Base-by-base conservation (phyloP, 176 grass and related monocot species). In the Musa acuminata region DNA sequence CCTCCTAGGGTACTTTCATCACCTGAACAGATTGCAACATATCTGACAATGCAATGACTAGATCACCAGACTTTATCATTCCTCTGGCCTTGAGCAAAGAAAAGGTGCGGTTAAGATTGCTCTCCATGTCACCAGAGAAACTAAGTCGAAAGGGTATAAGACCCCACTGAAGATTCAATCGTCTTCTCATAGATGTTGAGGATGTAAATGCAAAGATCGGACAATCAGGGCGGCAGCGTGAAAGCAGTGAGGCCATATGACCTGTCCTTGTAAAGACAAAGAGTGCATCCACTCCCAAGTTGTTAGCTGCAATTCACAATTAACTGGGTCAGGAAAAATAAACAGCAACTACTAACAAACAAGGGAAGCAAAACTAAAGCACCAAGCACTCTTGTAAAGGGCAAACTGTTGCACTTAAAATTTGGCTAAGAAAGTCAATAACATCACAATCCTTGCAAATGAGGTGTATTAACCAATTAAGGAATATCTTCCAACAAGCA, bases 11-110 rank as follows among this genome's bases (percentile, higher is more conserved):
- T 27, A 98, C 88, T 58, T 93, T 93, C 95, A 98, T 98, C 69
- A 98, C 88, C 80, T 98, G 95, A 77, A 93, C 94, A 22, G 95
- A 98, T 80, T 93, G 90, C 65, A 87, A 80, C 95, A 85, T 91
- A 74, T 98, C 90, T 14, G 86, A 98, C 64, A 98, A 82, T 0
- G 90, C 95, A 6, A 98, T 93, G 65, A 98, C 88, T 16, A 98
- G 82, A 75, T 98, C 95, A 0, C 90, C 90, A 0, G 95, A 86
- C 66, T 87, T 80, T 65, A 94, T 78, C 90, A 99, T 99, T 72
- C 90, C 95, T 84, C 90, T 88, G 57, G 95, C 86, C 86, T 94
- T 99, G 72, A 99, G 90, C 72, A 99, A 80, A 17, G 86, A 82
- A 64, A 99, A 99, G 10, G 90, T 93, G 64, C 95, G 90, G 82